phyloP scores from a whole-genome alignment of 257 asterid species.

The Salvia rosmarinus region DNA sequence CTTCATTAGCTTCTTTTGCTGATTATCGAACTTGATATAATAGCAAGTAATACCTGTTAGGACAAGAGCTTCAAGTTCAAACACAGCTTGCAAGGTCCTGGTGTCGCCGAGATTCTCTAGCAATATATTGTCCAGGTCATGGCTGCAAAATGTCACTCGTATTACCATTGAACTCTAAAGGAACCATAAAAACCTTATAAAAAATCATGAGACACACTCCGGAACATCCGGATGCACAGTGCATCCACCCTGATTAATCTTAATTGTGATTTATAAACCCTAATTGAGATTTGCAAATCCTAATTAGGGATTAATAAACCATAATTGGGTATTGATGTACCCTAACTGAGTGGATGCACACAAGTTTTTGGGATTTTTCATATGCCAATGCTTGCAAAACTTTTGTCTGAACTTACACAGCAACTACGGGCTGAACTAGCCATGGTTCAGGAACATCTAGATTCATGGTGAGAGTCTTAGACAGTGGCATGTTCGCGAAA shows the following conservation, averaged over 20 bases:
- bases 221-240: too few species aligned
- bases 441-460: constrained; percentile 99
- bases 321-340: too few species aligned
- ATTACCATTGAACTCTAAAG: constrained; percentile 18
- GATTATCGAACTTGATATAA: constrained; percentile 24
- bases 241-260: too few species aligned
- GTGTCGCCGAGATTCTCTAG: constrained; percentile 92
- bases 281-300: too few species aligned
- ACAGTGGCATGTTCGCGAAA: constrained; percentile 94
- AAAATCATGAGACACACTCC: too few species aligned
- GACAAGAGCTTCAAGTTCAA: constrained; percentile 95
- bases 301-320: too few species aligned
- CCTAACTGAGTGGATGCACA: too few species aligned
- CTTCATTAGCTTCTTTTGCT: constrained; percentile 31
- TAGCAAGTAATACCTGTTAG: constrained; percentile 71
- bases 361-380: too few species aligned
- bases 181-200: neutral
- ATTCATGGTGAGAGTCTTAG: constrained; percentile 98
- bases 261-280: too few species aligned
- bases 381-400: constrained; percentile 2
- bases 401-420: constrained; percentile 64
- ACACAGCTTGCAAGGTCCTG: constrained; percentile 92
- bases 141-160: constrained; percentile 55
- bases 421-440: constrained; percentile 95
- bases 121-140: constrained; percentile 93